Evolutionary conservation across 306 rosid genomes (phyloP).

Genomic region (Trifolium pratense): DNA sequence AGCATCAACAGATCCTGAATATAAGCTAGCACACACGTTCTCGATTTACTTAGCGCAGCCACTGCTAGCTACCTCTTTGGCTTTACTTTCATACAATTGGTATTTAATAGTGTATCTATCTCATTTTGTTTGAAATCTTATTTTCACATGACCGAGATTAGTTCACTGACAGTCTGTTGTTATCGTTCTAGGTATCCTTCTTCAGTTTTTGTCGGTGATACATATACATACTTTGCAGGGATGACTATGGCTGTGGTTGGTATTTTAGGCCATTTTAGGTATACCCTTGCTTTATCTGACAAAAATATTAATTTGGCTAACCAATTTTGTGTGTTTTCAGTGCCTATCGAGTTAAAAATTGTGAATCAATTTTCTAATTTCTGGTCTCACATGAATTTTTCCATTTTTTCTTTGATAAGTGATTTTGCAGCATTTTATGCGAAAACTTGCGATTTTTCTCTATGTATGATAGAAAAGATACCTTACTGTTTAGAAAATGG

Average conservation of each 20-base stretch:
- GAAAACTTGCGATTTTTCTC: neutral
- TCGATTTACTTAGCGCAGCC: slow-evolving; percentile 88
- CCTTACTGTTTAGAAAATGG: neutral
- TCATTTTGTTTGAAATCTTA: slow-evolving; percentile 28
- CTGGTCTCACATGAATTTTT: slow-evolving; percentile 10
- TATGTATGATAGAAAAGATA: neutral
- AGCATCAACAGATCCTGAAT: slow-evolving; percentile 67
- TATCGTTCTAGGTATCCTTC: slow-evolving; percentile 85
- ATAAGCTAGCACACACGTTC: slow-evolving; percentile 88
- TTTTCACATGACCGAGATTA: slow-evolving; percentile 32
- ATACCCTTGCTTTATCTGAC: slow-evolving; percentile 21
- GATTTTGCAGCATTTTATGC: slow-evolving; percentile 20
- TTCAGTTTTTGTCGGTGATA: slow-evolving; percentile 94
- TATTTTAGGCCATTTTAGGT: slow-evolving; percentile 97
- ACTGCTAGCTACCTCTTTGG: slow-evolving; percentile 76
- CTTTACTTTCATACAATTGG: slow-evolving; percentile 78
- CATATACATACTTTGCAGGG: slow-evolving; percentile 95
- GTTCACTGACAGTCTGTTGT: slow-evolving; percentile 31
- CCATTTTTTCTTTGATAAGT: neutral
- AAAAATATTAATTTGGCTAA: slow-evolving; percentile 19
- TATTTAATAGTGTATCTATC: slow-evolving; percentile 44
- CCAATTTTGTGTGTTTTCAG: neutral
- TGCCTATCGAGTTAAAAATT: slow-evolving; percentile 21
- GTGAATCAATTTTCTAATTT: neutral
- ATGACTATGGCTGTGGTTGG: slow-evolving; percentile 98